phyloP scores from a whole-genome alignment of 139 green algal genomes.

The Coelastrella sp. region DNA sequence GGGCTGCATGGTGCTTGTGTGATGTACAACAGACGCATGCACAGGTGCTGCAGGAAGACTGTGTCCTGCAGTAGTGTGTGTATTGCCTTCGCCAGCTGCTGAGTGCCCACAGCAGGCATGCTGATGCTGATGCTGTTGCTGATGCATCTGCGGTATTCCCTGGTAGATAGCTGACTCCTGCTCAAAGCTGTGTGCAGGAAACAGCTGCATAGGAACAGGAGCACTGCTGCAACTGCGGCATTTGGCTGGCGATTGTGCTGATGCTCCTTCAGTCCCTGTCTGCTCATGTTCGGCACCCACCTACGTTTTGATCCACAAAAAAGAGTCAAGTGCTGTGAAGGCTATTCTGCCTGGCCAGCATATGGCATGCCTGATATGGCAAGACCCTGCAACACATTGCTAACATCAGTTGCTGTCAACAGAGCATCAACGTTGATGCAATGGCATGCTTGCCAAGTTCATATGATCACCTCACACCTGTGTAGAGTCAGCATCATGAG shows the following conservation, averaged over 20 bases:
- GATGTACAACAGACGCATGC: too few species aligned
- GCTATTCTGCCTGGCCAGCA: too few species aligned
- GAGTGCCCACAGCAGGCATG: not conserved
- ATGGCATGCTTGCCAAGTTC: not conserved
- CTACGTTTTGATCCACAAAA: not conserved
- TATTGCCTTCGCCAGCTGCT: not conserved
- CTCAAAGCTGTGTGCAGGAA: not conserved
- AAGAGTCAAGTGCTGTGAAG: not conserved
- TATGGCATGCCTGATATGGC: too few species aligned
- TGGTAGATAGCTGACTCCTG: not conserved
- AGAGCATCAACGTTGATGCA: not conserved
- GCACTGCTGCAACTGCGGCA: not conserved
- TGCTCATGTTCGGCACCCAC: not conserved
- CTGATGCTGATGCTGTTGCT: conserved; percentile 1
- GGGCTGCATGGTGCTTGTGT: not conserved
- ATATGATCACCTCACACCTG: not conserved
- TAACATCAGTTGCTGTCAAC: not conserved
- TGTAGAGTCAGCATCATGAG: not conserved
- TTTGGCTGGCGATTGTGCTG: not conserved
- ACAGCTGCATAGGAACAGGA: conserved; percentile 6
- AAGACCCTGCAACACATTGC: too few species aligned
- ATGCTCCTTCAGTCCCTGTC: not conserved
- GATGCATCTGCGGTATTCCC: not conserved
- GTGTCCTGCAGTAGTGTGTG: too few species aligned
- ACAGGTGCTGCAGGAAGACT: too few species aligned